These are phyloP conservation scores for Penicillium herquei DNA, from an alignment of 495 filamentous ascomycete genomes.

Conservation along the genomic window DNA sequence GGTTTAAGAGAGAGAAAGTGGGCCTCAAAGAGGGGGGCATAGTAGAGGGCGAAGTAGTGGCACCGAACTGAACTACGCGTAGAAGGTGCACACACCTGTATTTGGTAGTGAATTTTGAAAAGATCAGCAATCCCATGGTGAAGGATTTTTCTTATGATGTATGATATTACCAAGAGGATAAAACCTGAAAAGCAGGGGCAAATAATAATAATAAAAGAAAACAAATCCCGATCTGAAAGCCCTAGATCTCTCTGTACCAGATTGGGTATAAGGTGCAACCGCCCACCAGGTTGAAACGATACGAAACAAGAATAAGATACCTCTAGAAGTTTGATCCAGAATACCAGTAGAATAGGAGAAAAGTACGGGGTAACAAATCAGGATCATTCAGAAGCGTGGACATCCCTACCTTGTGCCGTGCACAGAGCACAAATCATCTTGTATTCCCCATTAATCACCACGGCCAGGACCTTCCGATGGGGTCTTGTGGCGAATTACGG, in stretches of 20 bases:
- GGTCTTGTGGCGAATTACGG: slow-evolving; percentile 23
- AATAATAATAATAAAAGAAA: neutral
- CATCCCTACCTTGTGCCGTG: slow-evolving; percentile 6
- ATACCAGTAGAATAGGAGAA: neutral
- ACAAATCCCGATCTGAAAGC: neutral
- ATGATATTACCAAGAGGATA: neutral
- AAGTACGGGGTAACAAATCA: slow-evolving; percentile 9
- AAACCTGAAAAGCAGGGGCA: neutral
- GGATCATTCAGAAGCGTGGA: neutral
- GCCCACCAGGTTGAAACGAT: neutral
- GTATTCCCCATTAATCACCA: slow-evolving; percentile 12
- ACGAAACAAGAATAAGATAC: neutral
- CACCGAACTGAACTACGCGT: neutral
- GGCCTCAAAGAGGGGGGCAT: neutral
- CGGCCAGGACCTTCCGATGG: slow-evolving; percentile 9
- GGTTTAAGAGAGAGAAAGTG: neutral
- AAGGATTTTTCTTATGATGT: neutral
- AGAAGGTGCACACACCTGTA: neutral
- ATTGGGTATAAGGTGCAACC: neutral
- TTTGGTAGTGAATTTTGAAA: neutral
- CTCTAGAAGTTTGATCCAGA: neutral
- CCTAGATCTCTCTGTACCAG: slow-evolving; percentile 3
- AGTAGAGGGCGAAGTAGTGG: neutral
- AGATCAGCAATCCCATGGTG: slow-evolving; percentile 1
- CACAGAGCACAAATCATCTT: slow-evolving; percentile 5